phyloP scores from a whole-genome alignment of 192 early-diverging fungal species.

The Neocallimastix lanati region DNA sequence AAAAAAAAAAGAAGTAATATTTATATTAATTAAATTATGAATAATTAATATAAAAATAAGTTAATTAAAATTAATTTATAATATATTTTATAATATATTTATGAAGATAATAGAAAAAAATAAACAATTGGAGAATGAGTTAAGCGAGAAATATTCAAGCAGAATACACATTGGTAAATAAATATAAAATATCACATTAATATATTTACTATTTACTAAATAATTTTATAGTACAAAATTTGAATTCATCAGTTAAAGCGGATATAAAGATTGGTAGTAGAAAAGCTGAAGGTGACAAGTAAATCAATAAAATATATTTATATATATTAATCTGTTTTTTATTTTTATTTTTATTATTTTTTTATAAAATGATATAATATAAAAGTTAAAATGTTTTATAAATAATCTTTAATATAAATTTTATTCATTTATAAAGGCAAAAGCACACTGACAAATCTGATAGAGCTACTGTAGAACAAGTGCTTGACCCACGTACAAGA shows the following conservation, averaged over 20 bases:
- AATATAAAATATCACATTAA: slow-evolving; percentile 8
- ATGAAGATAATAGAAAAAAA: slow-evolving; percentile 4
- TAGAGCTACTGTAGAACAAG: slow-evolving; percentile 90
- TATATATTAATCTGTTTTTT: too few relatives aligned
- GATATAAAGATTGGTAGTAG: slow-evolving; percentile 42
- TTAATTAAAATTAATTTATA: background rate
- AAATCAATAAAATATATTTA: background rate
- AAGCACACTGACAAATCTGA: slow-evolving; percentile 73
- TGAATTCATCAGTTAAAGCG: slow-evolving; percentile 20
- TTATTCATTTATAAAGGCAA: slow-evolving; percentile 1
- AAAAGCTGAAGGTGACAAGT: slow-evolving; percentile 40
- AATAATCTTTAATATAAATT: too few relatives aligned
- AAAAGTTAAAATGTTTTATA: too few relatives aligned
- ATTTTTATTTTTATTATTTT: too few relatives aligned
- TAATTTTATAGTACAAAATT: slow-evolving; percentile 3
- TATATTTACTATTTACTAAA: slow-evolving; percentile 9
- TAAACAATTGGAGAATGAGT: slow-evolving; percentile 5
- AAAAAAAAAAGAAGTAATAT: slow-evolving; percentile 3
- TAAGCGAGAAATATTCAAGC: slow-evolving; percentile 35
- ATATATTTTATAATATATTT: slow-evolving; percentile 19
- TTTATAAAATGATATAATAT: too few relatives aligned
- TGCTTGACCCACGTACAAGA: slow-evolving; percentile 90
- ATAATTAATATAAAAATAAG: slow-evolving; percentile 12
- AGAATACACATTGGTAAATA: slow-evolving; percentile 50
- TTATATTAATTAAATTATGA: slow-evolving; percentile 5